Evolutionary conservation across 2,329 filamentous ascomycete genomes (phyloP), one percentile per base, ranked within the genome.

Genomic region (Penicillium decumbens): DNA sequence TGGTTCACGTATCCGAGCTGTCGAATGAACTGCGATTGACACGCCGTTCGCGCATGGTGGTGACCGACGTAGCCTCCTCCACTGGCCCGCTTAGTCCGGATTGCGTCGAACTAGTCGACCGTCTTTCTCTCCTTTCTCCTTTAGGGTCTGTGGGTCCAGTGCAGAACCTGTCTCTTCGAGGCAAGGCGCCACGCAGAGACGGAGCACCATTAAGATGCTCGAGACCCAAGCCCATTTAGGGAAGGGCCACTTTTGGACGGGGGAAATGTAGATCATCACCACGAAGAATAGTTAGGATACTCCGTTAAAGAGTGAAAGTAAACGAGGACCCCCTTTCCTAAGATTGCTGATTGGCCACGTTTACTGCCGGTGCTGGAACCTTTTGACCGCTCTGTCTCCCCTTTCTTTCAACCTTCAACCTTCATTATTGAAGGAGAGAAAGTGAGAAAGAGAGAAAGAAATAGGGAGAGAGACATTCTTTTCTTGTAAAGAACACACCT

Each of bases 361-460:
- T 42, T 60, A 52, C 50, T 58, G 54, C 56, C 57, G 24, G 37
- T 20, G 5, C 13, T 13, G n/a, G n/a, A 18, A 40, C 38, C 38
- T 32, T 41, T 38, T 57, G 57, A 60, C 57, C 57, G 57, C 57
- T 58, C 57, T 47, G 47, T 46, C 43, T 62, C 57, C 58, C 55
- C 56, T 62, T 62, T 58, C 55, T 60, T 54, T 56, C 41, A 39
- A 41, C 33, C 33, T 40, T 41, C 42, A 39, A 45, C 35, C 39
- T 18, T 32, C 9, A 13, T 30, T 15, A 9, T n/a, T n/a, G 13
- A 15, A 32, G 30, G 30, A 30, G 28, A 12, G 4, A 12, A 30
- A 30, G 20, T 2, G 20, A 23, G 3, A 23, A 23, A 23, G 20
- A 23, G 20, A 2, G 20, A 23, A 23, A 23, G 20, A 23, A 18